Evolutionary conservation across 1,284 basidiomycete genomes (phyloP).

Genomic region (Trametes sp.): DNA sequence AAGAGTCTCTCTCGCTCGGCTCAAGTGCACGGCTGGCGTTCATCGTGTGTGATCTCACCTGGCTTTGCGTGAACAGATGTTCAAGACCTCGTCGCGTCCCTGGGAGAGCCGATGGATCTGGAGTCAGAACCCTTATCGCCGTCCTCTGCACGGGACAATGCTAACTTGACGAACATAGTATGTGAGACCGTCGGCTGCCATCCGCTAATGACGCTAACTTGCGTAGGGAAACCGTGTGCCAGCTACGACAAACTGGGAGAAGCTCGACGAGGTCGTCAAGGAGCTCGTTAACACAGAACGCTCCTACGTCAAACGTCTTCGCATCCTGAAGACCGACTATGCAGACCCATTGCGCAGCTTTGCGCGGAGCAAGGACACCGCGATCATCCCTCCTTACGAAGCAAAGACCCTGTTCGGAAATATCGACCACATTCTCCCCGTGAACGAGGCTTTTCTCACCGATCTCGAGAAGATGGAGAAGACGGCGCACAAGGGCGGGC

Average conservation of each 20-base stretch:
- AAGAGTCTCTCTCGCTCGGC: too few species aligned
- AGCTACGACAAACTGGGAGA: slow-evolving; percentile 66
- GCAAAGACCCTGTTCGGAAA: slow-evolving; percentile 95
- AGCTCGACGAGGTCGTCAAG: slow-evolving; percentile 72
- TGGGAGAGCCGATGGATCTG: slow-evolving; percentile 68
- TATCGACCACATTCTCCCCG: slow-evolving; percentile 87
- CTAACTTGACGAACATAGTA: slow-evolving; percentile 29
- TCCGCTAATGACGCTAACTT: background rate
- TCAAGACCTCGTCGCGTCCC: slow-evolving; percentile 77
- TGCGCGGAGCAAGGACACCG: slow-evolving; percentile 83
- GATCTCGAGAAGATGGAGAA: slow-evolving; percentile 74
- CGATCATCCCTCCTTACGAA: slow-evolving; percentile 89
- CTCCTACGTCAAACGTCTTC: slow-evolving; percentile 78
- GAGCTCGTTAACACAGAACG: slow-evolving; percentile 83
- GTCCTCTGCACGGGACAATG: slow-evolving; percentile 25
- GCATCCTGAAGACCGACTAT: slow-evolving; percentile 81
- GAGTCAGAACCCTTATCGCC: slow-evolving; percentile 35
- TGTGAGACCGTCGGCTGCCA: slow-evolving; percentile 4
- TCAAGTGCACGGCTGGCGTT: too few species aligned
- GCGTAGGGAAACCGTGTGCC: slow-evolving; percentile 53
- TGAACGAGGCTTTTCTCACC: slow-evolving; percentile 85
- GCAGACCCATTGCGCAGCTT: slow-evolving; percentile 91
- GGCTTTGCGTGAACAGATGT: slow-evolving; percentile 59
- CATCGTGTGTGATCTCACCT: slow-evolving; percentile 10
- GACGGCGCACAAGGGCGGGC: slow-evolving; percentile 69